phyloP scores from a whole-genome alignment of 257 asterid genomes.

The Forsythia viridissima region DNA sequence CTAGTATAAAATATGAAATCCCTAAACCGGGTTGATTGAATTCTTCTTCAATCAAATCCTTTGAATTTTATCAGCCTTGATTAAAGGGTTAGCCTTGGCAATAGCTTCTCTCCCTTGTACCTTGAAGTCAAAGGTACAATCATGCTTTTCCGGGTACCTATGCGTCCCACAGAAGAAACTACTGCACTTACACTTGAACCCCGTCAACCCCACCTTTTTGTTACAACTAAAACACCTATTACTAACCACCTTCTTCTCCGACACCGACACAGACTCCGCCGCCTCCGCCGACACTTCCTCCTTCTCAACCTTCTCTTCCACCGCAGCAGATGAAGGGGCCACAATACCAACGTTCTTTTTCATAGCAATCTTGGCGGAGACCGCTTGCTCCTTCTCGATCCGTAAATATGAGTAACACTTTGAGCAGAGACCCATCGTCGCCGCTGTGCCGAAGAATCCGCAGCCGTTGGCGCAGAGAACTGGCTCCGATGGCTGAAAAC shows the following conservation, averaged over 20 bases:
- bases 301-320: neutral
- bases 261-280: neutral
- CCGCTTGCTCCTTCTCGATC: slow-evolving; percentile 34
- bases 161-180: slow-evolving; percentile 49
- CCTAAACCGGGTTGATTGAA: neutral
- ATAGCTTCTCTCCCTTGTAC: slow-evolving; percentile 33
- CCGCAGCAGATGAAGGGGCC: slow-evolving; percentile 3
- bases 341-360: slow-evolving; percentile 24
- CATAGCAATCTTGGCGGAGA: slow-evolving; percentile 37
- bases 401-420: slow-evolving; percentile 41
- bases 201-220: slow-evolving; percentile 47
- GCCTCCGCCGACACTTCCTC: neutral
- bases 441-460: slow-evolving; percentile 54
- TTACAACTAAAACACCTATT: slow-evolving; percentile 43
- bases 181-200: slow-evolving; percentile 51
- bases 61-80: slow-evolving; percentile 45
- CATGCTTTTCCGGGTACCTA: slow-evolving; percentile 53
- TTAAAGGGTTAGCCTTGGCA: slow-evolving; percentile 49
- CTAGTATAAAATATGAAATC: too few species aligned
- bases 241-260: neutral
- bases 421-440: slow-evolving; percentile 43
- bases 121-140: slow-evolving; percentile 51
- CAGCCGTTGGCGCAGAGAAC: slow-evolving; percentile 41
- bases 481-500: slow-evolving; percentile 41
- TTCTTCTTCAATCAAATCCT: slow-evolving; percentile 17